Evolutionary conservation across 176 grass and related monocot species (phyloP), one percentile per base, ranked within the genome.

Genomic region (Aegilops longissima): DNA sequence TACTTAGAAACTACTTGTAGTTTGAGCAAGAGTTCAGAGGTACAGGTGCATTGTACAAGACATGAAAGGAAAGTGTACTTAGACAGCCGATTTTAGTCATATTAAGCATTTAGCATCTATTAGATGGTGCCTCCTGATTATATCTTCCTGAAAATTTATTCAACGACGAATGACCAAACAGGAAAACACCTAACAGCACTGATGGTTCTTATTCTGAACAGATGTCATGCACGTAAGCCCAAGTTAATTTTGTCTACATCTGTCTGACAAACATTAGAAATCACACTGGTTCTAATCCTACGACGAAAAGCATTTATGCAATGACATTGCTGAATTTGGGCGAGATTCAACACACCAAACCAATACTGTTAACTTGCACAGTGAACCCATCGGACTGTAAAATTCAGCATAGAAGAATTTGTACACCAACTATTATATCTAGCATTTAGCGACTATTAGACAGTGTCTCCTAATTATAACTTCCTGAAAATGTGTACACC

Each of bases 21-120:
- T 31, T 84, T 52, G 67, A 77, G 45, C 39, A n/a, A 47, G 5
- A 58, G 27, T 78, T 80, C 31, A 71, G 4, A 86, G 64, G 9
- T 35, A 3, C 29, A 64, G 39, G 77, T 17, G 45, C 21, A 36
- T 63, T 47, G 31, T 14, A 66, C 24, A 71, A 20, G 17, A 80
- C 18, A 80, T 68, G 24, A 1, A 66, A 40, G 30, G n/a, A 29
- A 39, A 78, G 24, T 27, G 24, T 79, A 65, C 31, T 35, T 47
- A 18, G 17, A 23, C 65, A 49, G 4, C 45, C 11, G 27, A 34
- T 75, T 77, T 36, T 11, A 82, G 14, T 27, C 30, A 73, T 70
- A 24, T 20, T 49, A 20, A 39, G 16, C 45, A 64, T 20, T 49
- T 25, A 39, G 7, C 45, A 64, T 20, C 10, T 82, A 66, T 62